These are phyloP conservation scores for Ustilago xerochloae DNA, from an alignment of 1,284 basidiomycete genomes.

Conservation along the genomic window DNA sequence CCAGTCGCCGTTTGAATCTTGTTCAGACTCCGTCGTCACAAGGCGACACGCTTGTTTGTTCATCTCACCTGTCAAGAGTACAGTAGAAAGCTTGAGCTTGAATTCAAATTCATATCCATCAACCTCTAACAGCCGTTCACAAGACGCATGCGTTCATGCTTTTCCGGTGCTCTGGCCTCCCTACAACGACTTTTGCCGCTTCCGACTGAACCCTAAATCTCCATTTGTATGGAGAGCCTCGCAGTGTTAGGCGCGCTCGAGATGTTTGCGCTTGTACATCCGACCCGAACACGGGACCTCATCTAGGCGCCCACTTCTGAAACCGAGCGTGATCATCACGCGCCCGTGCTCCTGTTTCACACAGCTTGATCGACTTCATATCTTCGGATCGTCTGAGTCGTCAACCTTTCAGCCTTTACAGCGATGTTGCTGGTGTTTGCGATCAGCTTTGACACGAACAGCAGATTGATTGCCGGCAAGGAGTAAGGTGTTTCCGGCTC, in stretches of 20 bases:
- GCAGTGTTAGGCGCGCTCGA: not conserved
- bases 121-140: not conserved
- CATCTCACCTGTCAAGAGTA: not conserved
- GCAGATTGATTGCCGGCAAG: not conserved
- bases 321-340: slow-evolving; percentile 2
- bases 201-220: too few species aligned
- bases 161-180: not conserved
- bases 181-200: not conserved
- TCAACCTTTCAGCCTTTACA: too few species aligned
- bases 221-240: too few species aligned
- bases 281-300: slow-evolving; percentile 1
- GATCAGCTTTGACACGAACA: too few species aligned
- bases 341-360: not conserved
- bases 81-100: not conserved
- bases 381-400: too few species aligned
- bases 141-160: slow-evolving; percentile 4
- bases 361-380: not conserved
- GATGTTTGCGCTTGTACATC: not conserved
- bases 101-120: not conserved
- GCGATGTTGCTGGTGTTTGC: too few species aligned
- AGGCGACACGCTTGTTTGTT: not conserved
- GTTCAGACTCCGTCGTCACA: not conserved
- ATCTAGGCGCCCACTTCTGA: slow-evolving; percentile 5
- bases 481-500: not conserved
- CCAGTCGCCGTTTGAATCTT: slow-evolving; percentile 16